Evolutionary conservation across 805 yeast genomes (phyloP).

Genomic region (Wickerhamomyces sydowiorum): DNA sequence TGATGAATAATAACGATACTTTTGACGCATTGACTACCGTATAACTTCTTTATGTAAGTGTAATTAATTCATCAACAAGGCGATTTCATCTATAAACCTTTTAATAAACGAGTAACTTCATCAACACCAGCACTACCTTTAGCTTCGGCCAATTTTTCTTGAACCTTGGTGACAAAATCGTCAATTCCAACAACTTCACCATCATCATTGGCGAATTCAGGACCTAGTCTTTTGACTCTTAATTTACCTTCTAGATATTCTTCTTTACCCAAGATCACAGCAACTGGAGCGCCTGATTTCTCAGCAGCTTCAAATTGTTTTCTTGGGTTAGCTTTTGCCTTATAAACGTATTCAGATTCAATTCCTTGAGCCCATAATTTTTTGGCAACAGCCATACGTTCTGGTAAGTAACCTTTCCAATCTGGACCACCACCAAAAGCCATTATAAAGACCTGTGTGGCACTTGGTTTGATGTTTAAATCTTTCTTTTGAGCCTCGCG

Average conservation of each 20-base stretch:
- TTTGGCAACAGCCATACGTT: conserved; percentile 85
- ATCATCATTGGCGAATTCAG: conserved; percentile 80
- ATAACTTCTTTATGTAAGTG: too few species aligned
- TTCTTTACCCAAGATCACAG: conserved; percentile 93
- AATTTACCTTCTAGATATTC: conserved; percentile 74
- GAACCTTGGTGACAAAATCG: conserved; percentile 49
- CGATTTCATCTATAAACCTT: conserved; percentile 35
- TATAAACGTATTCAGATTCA: conserved; percentile 87
- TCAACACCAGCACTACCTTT: conserved; percentile 46
- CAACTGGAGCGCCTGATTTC: conserved; percentile 83
- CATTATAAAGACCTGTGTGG: conserved; percentile 93
- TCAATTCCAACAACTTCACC: conserved; percentile 72
- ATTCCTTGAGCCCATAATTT: conserved; percentile 83
- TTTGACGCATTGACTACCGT: background rate
- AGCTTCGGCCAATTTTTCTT: conserved; percentile 47
- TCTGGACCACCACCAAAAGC: conserved; percentile 98
- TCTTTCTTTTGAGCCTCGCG: conserved; percentile 54
- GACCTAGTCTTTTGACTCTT: conserved; percentile 84
- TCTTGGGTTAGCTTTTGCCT: conserved; percentile 88
- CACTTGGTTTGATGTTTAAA: conserved; percentile 59
- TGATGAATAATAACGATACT: too few species aligned
- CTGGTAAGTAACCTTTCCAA: conserved; percentile 88
- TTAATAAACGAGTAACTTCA: conserved; percentile 58
- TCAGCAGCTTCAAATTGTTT: conserved; percentile 98
- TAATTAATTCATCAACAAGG: too few species aligned